Evolutionary conservation across 2,329 filamentous ascomycete genomes (phyloP).

Genomic region (Achaetomium macrosporum): DNA sequence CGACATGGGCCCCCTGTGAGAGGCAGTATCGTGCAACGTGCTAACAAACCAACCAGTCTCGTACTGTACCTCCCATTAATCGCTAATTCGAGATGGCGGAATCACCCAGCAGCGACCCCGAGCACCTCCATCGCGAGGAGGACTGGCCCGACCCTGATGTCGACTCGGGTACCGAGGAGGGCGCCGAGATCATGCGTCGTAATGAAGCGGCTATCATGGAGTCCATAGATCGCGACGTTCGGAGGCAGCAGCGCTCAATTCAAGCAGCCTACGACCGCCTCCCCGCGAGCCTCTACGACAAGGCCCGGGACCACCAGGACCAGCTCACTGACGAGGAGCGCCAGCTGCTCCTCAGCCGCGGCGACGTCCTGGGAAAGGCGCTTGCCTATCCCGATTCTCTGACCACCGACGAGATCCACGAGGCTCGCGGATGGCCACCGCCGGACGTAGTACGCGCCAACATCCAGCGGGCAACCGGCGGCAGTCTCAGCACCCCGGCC

Average conservation of each 20-base stretch:
- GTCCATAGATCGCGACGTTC: background rate
- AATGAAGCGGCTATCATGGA: background rate
- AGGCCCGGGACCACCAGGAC: constrained; percentile 4
- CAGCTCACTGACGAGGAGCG: constrained; percentile 1
- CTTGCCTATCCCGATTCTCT: constrained; percentile 1
- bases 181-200: background rate
- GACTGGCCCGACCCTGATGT: constrained; percentile 4
- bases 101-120: background rate
- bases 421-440: background rate
- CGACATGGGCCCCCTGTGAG: no score
- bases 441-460: constrained; percentile 6
- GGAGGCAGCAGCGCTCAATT: background rate
- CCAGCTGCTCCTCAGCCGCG: constrained; percentile 1
- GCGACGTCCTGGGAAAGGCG: constrained; percentile 1
- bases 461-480: background rate
- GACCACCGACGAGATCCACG: constrained; percentile 3
- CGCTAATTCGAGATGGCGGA: background rate
- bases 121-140: background rate
- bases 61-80: no score
- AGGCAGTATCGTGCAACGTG: no score
- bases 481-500: background rate
- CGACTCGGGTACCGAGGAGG: constrained; percentile 1
- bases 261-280: background rate
- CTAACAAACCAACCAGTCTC: no score
- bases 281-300: background rate